Evolutionary conservation across 2,329 filamentous ascomycete genomes (phyloP).

Genomic region (Colletotrichum noveboracense): DNA sequence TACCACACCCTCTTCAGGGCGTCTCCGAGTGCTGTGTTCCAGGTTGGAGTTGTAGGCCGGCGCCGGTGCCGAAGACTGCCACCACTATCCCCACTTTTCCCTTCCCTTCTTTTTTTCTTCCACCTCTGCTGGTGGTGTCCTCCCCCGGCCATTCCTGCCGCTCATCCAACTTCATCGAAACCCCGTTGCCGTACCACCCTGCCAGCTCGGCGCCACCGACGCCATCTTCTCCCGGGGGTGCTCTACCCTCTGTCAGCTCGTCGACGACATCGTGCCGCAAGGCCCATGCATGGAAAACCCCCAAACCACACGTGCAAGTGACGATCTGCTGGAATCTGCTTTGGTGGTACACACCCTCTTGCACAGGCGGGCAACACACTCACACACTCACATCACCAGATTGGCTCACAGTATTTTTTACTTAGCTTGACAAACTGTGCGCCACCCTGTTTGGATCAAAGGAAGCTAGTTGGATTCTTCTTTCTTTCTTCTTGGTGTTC

Average conservation of each 20-base stretch:
- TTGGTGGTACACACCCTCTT: neutral
- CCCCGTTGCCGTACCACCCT: neutral
- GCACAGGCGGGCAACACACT: neutral
- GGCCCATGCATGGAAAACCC: neutral
- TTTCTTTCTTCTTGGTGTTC: neutral
- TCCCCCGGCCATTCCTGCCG: neutral
- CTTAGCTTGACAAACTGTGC: neutral
- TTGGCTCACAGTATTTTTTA: neutral
- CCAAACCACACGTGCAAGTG: neutral
- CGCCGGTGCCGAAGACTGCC: neutral
- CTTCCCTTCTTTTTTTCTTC: neutral
- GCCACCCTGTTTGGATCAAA: neutral
- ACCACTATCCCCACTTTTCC: neutral
- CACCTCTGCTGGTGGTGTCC: neutral
- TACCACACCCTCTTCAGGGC: neutral
- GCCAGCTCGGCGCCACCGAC: neutral
- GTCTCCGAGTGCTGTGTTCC: neutral
- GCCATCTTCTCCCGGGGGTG: neutral
- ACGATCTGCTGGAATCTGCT: neutral
- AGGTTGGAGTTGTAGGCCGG: neutral
- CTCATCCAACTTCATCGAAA: neutral
- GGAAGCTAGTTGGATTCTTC: neutral
- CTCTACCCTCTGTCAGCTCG: neutral
- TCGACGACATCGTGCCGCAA: neutral
- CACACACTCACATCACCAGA: neutral